A percentile compares a stretch with the other conserved stretches of the same genome.
phyloP scores from a whole-genome alignment of 2,329 filamentous ascomycete genomes.

The Colletotrichum orbiculare region DNA sequence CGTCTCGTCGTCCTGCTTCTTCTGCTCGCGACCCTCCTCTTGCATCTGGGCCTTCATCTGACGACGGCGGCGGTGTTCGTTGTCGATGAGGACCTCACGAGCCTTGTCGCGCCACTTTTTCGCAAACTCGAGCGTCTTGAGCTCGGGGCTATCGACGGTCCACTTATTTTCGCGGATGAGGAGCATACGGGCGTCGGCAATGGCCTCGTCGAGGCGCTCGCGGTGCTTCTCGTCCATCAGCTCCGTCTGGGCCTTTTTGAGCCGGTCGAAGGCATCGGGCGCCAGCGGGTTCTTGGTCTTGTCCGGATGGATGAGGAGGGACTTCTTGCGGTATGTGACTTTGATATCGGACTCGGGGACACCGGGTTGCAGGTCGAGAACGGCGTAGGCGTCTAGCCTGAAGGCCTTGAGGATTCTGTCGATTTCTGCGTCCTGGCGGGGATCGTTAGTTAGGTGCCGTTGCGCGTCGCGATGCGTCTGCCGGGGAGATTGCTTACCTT shows the following conservation, averaged over 20 bases:
- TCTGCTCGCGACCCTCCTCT: conserved; percentile 92
- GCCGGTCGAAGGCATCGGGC: conserved; percentile 94
- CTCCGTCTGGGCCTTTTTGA: conserved; percentile 93
- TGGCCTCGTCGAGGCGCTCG: conserved; percentile 88
- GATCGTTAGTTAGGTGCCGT: neutral
- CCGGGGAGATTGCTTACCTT: conserved; percentile 67
- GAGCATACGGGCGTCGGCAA: conserved; percentile 94
- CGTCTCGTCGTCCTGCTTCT: conserved; percentile 85
- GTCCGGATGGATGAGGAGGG: conserved; percentile 98
- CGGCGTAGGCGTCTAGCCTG: conserved; percentile 82
- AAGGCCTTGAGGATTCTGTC: conserved; percentile 94
- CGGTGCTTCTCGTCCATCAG: conserved; percentile 96
- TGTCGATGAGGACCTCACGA: conserved; percentile 89
- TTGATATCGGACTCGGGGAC: conserved; percentile 98
- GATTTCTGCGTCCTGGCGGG: conserved; percentile 85
- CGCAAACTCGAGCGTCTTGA: conserved; percentile 85
- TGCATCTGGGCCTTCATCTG: conserved; percentile 96
- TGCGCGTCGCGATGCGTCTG: too few species aligned
- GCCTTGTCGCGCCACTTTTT: conserved; percentile 91
- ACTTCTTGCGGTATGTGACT: conserved; percentile 92
- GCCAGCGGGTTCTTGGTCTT: conserved; percentile 93
- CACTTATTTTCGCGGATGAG: conserved; percentile 95
- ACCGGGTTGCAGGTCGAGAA: conserved; percentile 94
- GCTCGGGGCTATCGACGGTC: conserved; percentile 87
- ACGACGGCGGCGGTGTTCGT: conserved; percentile 84